Evolutionary conservation across 352 stramenopile species (phyloP).

Genomic region (Phytophthora fragariaefolia): DNA sequence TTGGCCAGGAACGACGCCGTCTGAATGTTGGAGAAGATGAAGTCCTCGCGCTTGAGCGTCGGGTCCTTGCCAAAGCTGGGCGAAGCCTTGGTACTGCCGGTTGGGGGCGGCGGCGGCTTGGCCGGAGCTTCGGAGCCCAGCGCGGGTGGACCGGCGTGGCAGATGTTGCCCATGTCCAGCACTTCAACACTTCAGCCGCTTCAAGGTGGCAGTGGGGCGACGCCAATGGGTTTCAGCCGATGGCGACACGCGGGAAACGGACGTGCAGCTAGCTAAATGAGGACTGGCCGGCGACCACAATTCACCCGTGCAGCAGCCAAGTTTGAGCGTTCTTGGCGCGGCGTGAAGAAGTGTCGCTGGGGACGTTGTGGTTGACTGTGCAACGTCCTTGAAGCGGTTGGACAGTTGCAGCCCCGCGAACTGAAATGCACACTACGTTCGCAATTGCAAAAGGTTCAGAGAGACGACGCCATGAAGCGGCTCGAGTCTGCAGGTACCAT

Average conservation of each 20-base stretch:
- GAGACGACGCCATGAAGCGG: too few relatives aligned
- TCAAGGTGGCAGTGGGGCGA: slow-evolving; percentile 3
- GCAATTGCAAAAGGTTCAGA: too few relatives aligned
- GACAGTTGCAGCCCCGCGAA: too few relatives aligned
- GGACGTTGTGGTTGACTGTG: too few relatives aligned
- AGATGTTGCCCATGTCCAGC: slow-evolving; percentile 64
- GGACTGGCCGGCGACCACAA: too few relatives aligned
- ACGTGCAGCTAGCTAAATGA: too few relatives aligned
- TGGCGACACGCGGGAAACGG: slow-evolving; percentile 43
- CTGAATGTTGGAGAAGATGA: slow-evolving; percentile 60
- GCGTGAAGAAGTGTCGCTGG: too few relatives aligned
- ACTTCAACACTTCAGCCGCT: slow-evolving; percentile 13
- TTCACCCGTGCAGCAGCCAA: too few relatives aligned
- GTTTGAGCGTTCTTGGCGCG: too few relatives aligned
- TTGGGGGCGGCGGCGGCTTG: neutral
- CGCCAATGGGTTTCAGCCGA: slow-evolving; percentile 17
- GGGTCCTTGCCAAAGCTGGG: slow-evolving; percentile 68
- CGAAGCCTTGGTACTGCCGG: slow-evolving; percentile 8
- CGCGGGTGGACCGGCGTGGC: slow-evolving; percentile 44
- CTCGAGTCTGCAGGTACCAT: too few relatives aligned
- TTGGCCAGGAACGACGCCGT: slow-evolving; percentile 55
- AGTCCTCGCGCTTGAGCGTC: slow-evolving; percentile 74
- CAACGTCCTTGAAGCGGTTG: too few relatives aligned
- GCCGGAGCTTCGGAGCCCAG: slow-evolving; percentile 1
- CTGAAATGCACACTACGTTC: too few relatives aligned